Evolutionary conservation across 2,329 filamentous ascomycete species (phyloP).

Genomic region (Elsinoe necatrix): DNA sequence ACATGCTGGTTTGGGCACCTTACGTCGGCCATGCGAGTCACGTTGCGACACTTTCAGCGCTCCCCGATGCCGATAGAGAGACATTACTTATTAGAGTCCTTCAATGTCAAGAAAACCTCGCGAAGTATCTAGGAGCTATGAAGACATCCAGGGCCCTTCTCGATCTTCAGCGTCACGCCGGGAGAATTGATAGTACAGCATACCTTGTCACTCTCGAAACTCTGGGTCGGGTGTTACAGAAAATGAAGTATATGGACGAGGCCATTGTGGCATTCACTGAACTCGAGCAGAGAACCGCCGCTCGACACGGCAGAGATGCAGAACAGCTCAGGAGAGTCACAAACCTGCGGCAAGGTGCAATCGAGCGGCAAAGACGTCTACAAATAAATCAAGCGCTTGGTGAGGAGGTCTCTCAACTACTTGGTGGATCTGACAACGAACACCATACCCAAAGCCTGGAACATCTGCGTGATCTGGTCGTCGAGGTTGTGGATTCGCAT

Average conservation of each 20-base stretch:
- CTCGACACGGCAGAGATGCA: not conserved
- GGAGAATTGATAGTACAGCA: not conserved
- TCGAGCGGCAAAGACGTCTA: not conserved
- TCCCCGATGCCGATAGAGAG: not conserved
- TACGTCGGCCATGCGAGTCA: not conserved
- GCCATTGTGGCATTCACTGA: not conserved
- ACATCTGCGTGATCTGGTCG: no score
- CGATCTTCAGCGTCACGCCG: not conserved
- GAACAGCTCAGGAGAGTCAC: not conserved
- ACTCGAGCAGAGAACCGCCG: not conserved
- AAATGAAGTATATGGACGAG: not conserved
- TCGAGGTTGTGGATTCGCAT: no score
- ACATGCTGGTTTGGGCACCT: not conserved
- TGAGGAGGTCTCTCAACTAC: no score
- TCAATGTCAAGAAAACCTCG: not conserved
- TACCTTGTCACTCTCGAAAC: not conserved
- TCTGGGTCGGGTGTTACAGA: not conserved
- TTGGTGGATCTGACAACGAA: no score
- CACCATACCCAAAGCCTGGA: no score
- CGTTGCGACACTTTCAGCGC: not conserved
- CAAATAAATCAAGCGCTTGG: no score
- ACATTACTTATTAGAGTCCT: not conserved
- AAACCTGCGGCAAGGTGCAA: not conserved
- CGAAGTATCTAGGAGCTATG: not conserved
- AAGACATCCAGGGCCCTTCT: not conserved